A percentile compares a stretch with the other conserved stretches of the same genome.
Conservation (phyloP, 2,329 filamentous ascomycete species). For the Trematosphaeria pertusa region DNA sequence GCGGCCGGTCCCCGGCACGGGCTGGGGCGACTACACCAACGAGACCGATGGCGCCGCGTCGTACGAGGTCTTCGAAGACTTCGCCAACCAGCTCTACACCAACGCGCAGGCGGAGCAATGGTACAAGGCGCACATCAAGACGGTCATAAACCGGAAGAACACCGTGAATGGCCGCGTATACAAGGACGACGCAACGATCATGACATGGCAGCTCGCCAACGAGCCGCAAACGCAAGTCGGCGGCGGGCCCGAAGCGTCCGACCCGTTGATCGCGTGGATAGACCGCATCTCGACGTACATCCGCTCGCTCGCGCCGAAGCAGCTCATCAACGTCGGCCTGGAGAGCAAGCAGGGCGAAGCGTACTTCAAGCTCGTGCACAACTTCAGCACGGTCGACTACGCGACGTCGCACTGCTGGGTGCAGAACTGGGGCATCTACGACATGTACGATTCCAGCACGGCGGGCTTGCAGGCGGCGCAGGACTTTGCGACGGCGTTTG, state of each 20-base stretch:
- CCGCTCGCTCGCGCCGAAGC: slow-evolving; percentile 43
- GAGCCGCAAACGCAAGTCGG: slow-evolving; percentile 45
- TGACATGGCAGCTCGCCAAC: slow-evolving; percentile 52
- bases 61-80: slow-evolving; percentile 33
- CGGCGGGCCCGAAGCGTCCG: slow-evolving; percentile 44
- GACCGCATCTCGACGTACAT: slow-evolving; percentile 47
- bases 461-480: slow-evolving; percentile 43
- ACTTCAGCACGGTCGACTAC: slow-evolving; percentile 47
- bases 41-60: slow-evolving; percentile 41
- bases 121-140: slow-evolving; percentile 49
- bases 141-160: slow-evolving; percentile 45
- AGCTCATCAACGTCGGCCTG: slow-evolving; percentile 49
- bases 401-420: slow-evolving; percentile 51
- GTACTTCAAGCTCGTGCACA: slow-evolving; percentile 49
- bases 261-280: slow-evolving; percentile 47
- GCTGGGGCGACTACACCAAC: slow-evolving; percentile 50
- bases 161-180: slow-evolving; percentile 46
- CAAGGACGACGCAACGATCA: slow-evolving; percentile 47
- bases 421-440: slow-evolving; percentile 49
- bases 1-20: slow-evolving; percentile 39
- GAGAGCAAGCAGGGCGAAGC: slow-evolving; percentile 50
- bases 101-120: slow-evolving; percentile 41
- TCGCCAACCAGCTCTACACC: slow-evolving; percentile 47
- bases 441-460: slow-evolving; percentile 45
- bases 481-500: slow-evolving; percentile 43